Evolutionary conservation across 176 grass and related monocot species (phyloP), one percentile per base, ranked within the genome.

Genomic region (sorghum (Sorghum bicolor)): DNA sequence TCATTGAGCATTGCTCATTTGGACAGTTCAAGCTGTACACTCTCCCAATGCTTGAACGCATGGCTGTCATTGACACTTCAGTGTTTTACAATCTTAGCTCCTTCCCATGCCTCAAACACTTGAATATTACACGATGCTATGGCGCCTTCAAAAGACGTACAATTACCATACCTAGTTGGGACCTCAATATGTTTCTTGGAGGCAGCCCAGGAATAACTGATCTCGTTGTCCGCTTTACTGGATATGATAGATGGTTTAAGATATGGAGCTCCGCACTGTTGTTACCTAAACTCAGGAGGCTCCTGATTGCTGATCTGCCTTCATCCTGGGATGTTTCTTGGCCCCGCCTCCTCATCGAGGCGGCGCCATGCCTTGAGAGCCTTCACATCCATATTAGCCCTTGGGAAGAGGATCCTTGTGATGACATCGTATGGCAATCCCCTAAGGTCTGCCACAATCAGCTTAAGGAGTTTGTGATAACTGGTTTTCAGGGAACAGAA

Each of bases 31-130:
- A 79, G 53, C 38, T 86, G 66, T 4, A 47, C 8, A n/a, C 5
- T 79, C 75, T 86, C 4, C 83, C 75, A 5, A 86, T 63, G 75
- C 75, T 85, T 40, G 37, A 78, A 33, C 37, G 74, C 5, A 22
- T 76, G 52, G 50, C 74, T 76, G 12, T 60, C 8, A 12, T 60
- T 22, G 3, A 76, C 11, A 60, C 5, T 60, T 9, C 0, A 6
- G 72, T 76, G 52, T 25, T 3, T 15, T 76, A 34, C 74, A 76
- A 24, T 11, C 32, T 60, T 25, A 55, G 74, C 20, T 58, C 74
- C 74, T 76, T 76, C 50, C 74, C 74, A 9, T 38, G 8, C 52
- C 50, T 76, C 32, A 60, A 11, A 2, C 74, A 76, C 31, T 38
- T 76, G 52, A 76, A 60, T 37, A 0, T 60, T 11, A 60, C 50